phyloP scores from a whole-genome alignment of 192 early-diverging fungal species.

The Entophlyctis luteolus region DNA sequence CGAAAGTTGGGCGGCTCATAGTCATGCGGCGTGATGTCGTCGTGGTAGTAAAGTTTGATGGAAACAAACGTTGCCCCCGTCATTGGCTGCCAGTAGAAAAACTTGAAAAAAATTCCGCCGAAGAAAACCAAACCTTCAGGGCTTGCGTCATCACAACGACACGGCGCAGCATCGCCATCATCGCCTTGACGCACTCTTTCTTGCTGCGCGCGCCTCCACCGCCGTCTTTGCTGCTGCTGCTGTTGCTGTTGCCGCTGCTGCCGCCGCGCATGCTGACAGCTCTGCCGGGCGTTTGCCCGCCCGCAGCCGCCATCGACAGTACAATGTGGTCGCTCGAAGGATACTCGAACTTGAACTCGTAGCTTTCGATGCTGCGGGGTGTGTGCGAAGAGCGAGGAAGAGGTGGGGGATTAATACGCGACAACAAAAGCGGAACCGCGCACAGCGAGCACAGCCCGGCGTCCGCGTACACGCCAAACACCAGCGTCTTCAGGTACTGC shows the following conservation, averaged over 20 bases:
- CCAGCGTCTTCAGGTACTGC: not conserved
- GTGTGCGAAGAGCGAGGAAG: not conserved
- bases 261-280: too few species aligned
- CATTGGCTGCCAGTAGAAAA: not conserved
- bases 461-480: not conserved
- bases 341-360: conserved; percentile 9
- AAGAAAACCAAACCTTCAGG: not conserved
- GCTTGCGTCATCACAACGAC: conserved; percentile 11
- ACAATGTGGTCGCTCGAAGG: not conserved
- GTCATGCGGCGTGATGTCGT: conserved; percentile 12
- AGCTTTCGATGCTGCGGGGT: conserved; percentile 17
- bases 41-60: not conserved
- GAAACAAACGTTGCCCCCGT: not conserved
- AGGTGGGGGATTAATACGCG: too few species aligned
- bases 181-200: conserved; percentile 9
- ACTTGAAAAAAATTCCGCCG: not conserved
- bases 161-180: not conserved
- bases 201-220: too few species aligned
- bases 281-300: too few species aligned
- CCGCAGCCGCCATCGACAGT: not conserved
- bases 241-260: too few species aligned
- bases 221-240: too few species aligned
- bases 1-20: conserved; percentile 19
- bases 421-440: too few species aligned
- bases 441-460: not conserved